Conservation (phyloP, 2,329 filamentous ascomycete species). For the Aspergillus novoparasiticus region DNA sequence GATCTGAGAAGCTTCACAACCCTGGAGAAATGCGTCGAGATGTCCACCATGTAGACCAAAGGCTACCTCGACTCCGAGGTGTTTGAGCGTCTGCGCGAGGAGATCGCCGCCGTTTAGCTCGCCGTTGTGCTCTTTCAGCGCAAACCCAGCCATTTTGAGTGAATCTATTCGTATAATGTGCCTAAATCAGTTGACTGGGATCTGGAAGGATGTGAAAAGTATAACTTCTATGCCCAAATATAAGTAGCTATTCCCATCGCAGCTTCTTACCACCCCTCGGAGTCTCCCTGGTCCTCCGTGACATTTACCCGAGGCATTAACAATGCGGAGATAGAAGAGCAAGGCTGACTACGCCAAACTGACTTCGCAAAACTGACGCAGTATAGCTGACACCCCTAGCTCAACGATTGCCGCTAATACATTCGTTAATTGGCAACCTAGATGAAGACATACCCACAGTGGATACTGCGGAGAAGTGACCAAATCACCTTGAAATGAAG, state of each 20-base stretch:
- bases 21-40: slow-evolving; percentile 52
- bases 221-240: not conserved
- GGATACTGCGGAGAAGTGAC: not conserved
- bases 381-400: not conserved
- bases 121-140: not conserved
- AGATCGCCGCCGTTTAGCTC: slow-evolving; percentile 51
- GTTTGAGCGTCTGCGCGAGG: slow-evolving; percentile 47
- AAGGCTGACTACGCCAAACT: not conserved
- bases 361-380: not conserved
- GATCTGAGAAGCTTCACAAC: slow-evolving; percentile 44
- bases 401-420: not conserved
- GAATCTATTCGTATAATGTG: not conserved
- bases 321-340: not conserved
- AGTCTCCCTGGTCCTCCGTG: not conserved
- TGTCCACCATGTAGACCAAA: slow-evolving; percentile 54
- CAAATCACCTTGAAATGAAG: not conserved
- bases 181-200: not conserved
- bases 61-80: slow-evolving; percentile 46
- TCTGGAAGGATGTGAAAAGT: not conserved
- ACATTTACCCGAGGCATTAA: not conserved
- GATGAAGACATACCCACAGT: not conserved
- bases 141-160: not conserved
- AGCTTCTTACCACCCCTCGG: not conserved
- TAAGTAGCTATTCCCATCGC: not conserved
- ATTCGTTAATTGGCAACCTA: not conserved